A percentile compares a stretch with the other conserved stretches of the same genome.
Conservation (phyloP, 2,329 filamentous ascomycete genomes). For the Aspergillus caelatus region DNA sequence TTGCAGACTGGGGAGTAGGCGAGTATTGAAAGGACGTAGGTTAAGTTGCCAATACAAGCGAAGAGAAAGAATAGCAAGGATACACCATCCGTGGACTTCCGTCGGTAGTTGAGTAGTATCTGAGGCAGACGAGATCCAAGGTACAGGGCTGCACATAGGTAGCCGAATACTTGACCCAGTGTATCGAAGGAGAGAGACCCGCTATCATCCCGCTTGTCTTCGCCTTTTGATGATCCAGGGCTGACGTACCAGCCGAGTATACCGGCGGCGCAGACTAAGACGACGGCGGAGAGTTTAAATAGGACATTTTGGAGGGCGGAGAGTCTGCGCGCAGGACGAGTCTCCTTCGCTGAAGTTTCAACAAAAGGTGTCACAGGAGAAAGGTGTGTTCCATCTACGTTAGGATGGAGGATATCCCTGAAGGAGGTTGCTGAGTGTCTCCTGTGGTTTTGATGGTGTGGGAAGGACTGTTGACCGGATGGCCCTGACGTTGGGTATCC, state of each 20-base stretch:
- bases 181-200: conserved; percentile 66
- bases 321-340: conserved; percentile 30
- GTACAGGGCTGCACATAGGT: conserved; percentile 86
- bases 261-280: conserved; percentile 83
- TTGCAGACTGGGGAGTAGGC: conserved; percentile 78
- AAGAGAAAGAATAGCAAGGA: conserved; percentile 96
- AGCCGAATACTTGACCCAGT: conserved; percentile 88
- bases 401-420: conserved; percentile 49
- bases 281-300: conserved; percentile 75
- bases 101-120: conserved; percentile 85
- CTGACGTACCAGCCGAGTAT: conserved; percentile 83
- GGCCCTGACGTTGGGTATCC: conserved; percentile 12
- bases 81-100: conserved; percentile 91
- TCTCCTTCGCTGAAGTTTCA: conserved; percentile 44
- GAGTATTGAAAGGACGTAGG: conserved; percentile 88
- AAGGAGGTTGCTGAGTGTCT: conserved; percentile 40
- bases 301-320: conserved; percentile 54
- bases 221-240: conserved; percentile 43
- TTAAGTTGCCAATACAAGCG: conserved; percentile 91
- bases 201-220: conserved; percentile 31
- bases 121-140: conserved; percentile 89
- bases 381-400: conserved; percentile 67
- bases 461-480: conserved; percentile 16
- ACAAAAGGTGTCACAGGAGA: conserved; percentile 83
- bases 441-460: conserved; percentile 19